Base-by-base conservation (phyloP, 345 rosid genomes). In the Syzygium aromaticum region DNA sequence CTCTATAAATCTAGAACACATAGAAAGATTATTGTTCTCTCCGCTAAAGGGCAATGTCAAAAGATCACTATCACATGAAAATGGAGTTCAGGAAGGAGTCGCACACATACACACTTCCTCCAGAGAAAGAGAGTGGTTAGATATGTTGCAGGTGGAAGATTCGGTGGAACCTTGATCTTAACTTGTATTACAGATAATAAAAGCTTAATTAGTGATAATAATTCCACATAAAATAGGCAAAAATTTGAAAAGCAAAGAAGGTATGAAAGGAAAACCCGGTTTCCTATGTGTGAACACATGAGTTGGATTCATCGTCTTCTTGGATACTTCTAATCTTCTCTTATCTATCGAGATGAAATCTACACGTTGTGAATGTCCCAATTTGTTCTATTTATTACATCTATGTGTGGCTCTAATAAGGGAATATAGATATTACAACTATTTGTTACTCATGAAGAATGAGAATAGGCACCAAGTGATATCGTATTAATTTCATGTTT, bases 91-190 rank as follows among this genome's bases (percentile, higher is more conserved):
- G 28, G 82, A 6, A 85, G 84, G 54, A 77, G 87, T 86, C 87
- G 22, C 59, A 19, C 46, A 40, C 52, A 77, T 23, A 52, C 51
- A 85, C 85, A 86, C 87, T 84, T 90, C 85, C 38, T 89, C 80
- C 82, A 84, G 54, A 21, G 25, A 84, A 22, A 52, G 64, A 57
- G 91, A 92, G 95, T 90, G 85, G 95, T 92, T 92, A 19, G 82
- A 73, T 73, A 22, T 73, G 82, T 73, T 73, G 82, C 82, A 73
- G 80, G 82, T 73, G 82, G 91, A 89, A 86, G 84, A 54, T 87
- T 89, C 23, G 85, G 91, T 92, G 93, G 88, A 88, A 91, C 86
- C 54, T 86, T 88, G 52, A 85, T 88, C 84, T 86, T 88, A 85
- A 88, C 89, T 87, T 88, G 38, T 38, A 73, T 38, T 9, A 38